Conservation (phyloP, 768 basidiomycete genomes). For the Crassisporium funariophilum region DNA sequence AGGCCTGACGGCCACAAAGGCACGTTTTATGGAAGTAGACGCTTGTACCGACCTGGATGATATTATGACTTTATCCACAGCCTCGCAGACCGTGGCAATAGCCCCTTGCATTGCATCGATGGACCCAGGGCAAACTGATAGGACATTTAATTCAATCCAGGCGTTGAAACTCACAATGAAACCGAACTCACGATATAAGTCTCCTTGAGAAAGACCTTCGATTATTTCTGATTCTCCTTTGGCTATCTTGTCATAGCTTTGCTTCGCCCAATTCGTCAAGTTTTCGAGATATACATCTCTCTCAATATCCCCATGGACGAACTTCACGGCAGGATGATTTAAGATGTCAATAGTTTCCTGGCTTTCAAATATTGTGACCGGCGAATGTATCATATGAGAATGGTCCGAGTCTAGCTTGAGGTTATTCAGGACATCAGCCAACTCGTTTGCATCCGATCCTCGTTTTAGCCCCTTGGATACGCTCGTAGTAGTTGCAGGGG, state of each 20-base stretch:
- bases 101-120: constrained; percentile 81
- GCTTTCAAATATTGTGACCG: constrained; percentile 54
- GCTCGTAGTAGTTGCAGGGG: background rate
- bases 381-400: constrained; percentile 16
- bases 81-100: constrained; percentile 83
- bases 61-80: constrained; percentile 68
- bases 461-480: background rate
- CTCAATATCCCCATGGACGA: constrained; percentile 71
- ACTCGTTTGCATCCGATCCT: constrained; percentile 19
- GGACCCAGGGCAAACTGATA: constrained; percentile 75
- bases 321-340: constrained; percentile 66
- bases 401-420: constrained; percentile 23
- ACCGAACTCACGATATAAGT: constrained; percentile 71
- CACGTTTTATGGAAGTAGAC: constrained; percentile 34
- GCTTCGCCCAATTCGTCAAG: constrained; percentile 57
- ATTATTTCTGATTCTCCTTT: constrained; percentile 78
- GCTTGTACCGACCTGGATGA: constrained; percentile 14
- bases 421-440: constrained; percentile 28
- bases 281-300: constrained; percentile 68
- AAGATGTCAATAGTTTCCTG: constrained; percentile 56
- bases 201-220: constrained; percentile 66
- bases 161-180: background rate
- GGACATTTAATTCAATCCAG: background rate
- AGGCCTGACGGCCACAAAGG: constrained; percentile 86
- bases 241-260: constrained; percentile 63